Evolutionary conservation across 2,329 filamentous ascomycete genomes (phyloP), one percentile per base, ranked within the genome.

Genomic region (Trichophyton schoenleinii): DNA sequence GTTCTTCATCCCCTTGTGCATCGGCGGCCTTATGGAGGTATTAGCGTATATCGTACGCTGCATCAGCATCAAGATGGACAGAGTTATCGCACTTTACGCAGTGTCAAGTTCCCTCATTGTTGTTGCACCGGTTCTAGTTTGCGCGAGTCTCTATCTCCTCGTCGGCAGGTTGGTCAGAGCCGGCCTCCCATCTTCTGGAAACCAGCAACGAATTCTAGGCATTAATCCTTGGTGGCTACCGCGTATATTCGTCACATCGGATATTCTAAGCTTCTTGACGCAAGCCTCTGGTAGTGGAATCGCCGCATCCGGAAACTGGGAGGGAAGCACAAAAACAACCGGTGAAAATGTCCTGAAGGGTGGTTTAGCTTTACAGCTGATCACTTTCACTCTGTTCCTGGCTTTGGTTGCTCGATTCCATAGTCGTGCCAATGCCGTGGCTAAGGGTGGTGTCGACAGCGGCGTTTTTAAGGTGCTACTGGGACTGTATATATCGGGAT

Each of bases 61-160:
- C 13, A 72, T 73, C 49, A 77, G 73, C 15, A 67, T 72, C 42
- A 70, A 73, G 60, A 64, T 73, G 38, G 69, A 70, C 22, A 65
- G 67, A 5, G 66, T 72, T 3, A 68, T 79, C 42, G 66, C 68
- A 1, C 68, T 75, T 0, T 79, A 77, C 60, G 72, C 78, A 3
- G 64, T 71, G 44, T 75, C 72, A 0, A 64, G 72, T 3, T 74
- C 73, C 0, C 70, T 78, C 22, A 76, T 79, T n/a, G 75, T 80
- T 11, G 70, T 81, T 46, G 77, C 78, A 0, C 79, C 79, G 0
- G 71, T 80, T 48, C 74, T 81, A 59, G 68, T 80, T 57, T 78
- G 78, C 15, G 79, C 79, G 0, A 78, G 77, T 1, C 77, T 80
- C 61, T 81, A 81, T 67, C 73, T 81, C 59, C 73, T 81, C 53